These are phyloP conservation scores for Neurospora sp. DNA, from an alignment of 2,329 filamentous ascomycete species.

Conservation along the genomic window DNA sequence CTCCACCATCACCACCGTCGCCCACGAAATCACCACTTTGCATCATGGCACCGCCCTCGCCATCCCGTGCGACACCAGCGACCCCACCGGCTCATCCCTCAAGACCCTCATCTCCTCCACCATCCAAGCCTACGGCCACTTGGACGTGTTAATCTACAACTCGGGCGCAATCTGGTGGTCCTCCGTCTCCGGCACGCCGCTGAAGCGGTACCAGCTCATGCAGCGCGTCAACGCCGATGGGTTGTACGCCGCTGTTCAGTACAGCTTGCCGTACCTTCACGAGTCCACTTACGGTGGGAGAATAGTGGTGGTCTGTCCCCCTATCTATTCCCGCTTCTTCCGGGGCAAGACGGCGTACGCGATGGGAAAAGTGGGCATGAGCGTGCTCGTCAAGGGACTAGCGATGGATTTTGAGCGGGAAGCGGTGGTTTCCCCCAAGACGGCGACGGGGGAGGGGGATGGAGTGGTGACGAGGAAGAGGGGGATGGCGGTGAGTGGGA, in stretches of 20 bases:
- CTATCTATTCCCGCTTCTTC: slow-evolving; percentile 79
- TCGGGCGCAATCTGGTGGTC: slow-evolving; percentile 81
- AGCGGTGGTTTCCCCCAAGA: slow-evolving; percentile 28
- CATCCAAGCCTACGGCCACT: slow-evolving; percentile 44
- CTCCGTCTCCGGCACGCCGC: slow-evolving; percentile 59
- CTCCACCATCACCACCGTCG: slow-evolving; percentile 74
- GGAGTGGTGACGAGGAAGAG: slow-evolving; percentile 8
- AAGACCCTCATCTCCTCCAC: slow-evolving; percentile 48
- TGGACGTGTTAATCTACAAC: slow-evolving; percentile 76
- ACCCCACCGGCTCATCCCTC: slow-evolving; percentile 42
- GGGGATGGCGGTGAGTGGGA: slow-evolving; percentile 67
- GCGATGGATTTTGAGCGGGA: slow-evolving; percentile 72
- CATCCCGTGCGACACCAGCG: slow-evolving; percentile 60
- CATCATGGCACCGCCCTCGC: slow-evolving; percentile 55
- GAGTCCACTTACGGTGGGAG: slow-evolving; percentile 42
- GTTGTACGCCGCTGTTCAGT: slow-evolving; percentile 62
- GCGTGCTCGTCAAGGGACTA: slow-evolving; percentile 67
- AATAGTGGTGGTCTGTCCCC: slow-evolving; percentile 71
- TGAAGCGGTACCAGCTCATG: slow-evolving; percentile 71
- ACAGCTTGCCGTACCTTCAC: slow-evolving; percentile 53
- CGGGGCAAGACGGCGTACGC: slow-evolving; percentile 80
- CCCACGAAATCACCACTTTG: slow-evolving; percentile 54
- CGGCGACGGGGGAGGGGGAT: neutral
- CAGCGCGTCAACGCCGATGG: slow-evolving; percentile 67
- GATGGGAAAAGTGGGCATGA: slow-evolving; percentile 71